Evolutionary conservation across 1,139 yeast species (phyloP).

Genomic region (Lodderomyces orthopsilosis): DNA sequence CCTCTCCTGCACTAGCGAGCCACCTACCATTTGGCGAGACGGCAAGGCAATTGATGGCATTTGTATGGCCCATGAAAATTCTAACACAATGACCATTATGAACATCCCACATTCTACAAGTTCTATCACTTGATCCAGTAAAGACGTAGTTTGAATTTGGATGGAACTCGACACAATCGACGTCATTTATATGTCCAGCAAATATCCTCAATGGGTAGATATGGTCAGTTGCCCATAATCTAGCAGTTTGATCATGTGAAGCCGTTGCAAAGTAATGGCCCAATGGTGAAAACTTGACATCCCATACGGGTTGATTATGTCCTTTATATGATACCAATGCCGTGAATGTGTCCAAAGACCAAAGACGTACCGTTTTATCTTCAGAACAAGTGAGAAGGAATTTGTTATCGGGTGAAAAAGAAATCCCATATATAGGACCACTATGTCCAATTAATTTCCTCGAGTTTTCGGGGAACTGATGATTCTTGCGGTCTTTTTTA

Average conservation of each 20-base stretch:
- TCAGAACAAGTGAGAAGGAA: slow-evolving; percentile 83
- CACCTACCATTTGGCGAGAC: slow-evolving; percentile 97
- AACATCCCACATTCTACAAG: slow-evolving; percentile 98
- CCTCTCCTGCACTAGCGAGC: slow-evolving; percentile 96
- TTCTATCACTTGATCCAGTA: slow-evolving; percentile 93
- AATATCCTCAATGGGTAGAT: slow-evolving; percentile 92
- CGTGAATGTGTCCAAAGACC: slow-evolving; percentile 92
- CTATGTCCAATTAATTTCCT: slow-evolving; percentile 86
- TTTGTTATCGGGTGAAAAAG: slow-evolving; percentile 87
- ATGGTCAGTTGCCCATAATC: slow-evolving; percentile 98
- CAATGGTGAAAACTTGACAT: slow-evolving; percentile 87
- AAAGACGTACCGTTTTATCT: slow-evolving; percentile 85
- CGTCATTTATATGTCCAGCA: slow-evolving; percentile 97
- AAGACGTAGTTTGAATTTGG: slow-evolving; percentile 93
- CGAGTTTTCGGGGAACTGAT: slow-evolving; percentile 27
- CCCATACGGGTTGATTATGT: slow-evolving; percentile 97
- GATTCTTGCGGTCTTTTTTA: slow-evolving; percentile 55
- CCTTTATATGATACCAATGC: slow-evolving; percentile 94
- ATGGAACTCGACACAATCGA: slow-evolving; percentile 92
- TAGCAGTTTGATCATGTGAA: slow-evolving; percentile 95
- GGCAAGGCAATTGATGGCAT: slow-evolving; percentile 79
- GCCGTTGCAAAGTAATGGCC: slow-evolving; percentile 98
- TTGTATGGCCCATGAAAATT: slow-evolving; percentile 92
- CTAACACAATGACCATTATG: slow-evolving; percentile 86
- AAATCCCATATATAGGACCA: slow-evolving; percentile 88